Conservation (phyloP, 2,329 filamentous ascomycete species). For the Colletotrichum karsti region DNA sequence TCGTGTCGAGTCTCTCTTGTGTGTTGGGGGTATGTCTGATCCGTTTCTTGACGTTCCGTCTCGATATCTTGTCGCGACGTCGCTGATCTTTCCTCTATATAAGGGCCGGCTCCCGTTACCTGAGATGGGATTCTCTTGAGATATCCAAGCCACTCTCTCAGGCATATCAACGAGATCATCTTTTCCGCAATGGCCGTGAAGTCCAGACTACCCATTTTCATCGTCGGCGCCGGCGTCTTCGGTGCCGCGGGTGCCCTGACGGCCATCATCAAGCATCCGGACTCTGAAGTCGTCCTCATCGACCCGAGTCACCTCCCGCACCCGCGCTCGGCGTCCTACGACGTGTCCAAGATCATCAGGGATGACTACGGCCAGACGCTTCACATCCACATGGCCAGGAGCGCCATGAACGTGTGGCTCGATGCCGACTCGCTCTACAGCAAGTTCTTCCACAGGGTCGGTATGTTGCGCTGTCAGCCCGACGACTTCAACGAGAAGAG, state of each 20-base stretch:
- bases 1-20: neutral
- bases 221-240: slow-evolving; percentile 53
- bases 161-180: neutral
- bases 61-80: neutral
- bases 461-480: slow-evolving; percentile 56
- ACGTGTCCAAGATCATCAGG: slow-evolving; percentile 53
- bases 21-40: neutral
- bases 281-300: slow-evolving; percentile 39
- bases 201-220: slow-evolving; percentile 37
- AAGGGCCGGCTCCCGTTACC: neutral
- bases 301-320: slow-evolving; percentile 44
- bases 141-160: neutral
- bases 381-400: slow-evolving; percentile 49
- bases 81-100: slow-evolving; percentile 1
- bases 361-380: slow-evolving; percentile 49
- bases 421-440: slow-evolving; percentile 56
- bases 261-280: slow-evolving; percentile 37
- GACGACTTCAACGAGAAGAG: slow-evolving; percentile 54
- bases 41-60: neutral
- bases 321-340: slow-evolving; percentile 54
- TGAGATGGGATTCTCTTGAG: neutral
- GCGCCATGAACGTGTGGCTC: slow-evolving; percentile 50
- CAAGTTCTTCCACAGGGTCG: slow-evolving; percentile 63
- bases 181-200: slow-evolving; percentile 13
- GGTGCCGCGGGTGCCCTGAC: slow-evolving; percentile 51